Evolutionary conservation across 2,329 filamentous ascomycete genomes (phyloP), one percentile per base, ranked within the genome.

Genomic region (Endothia cerciana): DNA sequence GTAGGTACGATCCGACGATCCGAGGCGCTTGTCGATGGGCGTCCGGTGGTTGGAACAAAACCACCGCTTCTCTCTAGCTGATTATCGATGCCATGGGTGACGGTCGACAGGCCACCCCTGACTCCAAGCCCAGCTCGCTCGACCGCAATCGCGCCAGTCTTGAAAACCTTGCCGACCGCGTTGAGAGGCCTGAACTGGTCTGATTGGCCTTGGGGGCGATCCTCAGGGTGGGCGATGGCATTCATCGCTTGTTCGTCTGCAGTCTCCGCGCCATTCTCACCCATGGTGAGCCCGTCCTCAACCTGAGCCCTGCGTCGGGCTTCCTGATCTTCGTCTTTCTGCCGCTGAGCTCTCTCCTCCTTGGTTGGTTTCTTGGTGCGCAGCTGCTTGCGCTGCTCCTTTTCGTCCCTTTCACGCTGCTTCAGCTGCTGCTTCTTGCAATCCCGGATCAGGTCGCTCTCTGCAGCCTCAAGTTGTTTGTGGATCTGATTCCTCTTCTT

Each of bases 401-500:
- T 93, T 51, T 89, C 89, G 7, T 87, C 86, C 60, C 86, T 86
- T 61, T 83, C 82, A 64, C 83, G 75, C 72, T 88, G 82, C 74
- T 94, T 90, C n/a, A 90, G 79, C 71, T 97, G 89, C 17, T 88
- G 89, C 74, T 89, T 92, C 74, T 93, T 94, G 64, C 92, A 94
- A 56, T 83, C 83, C 66, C 89, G 89, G 71, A 99, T 91, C 49
- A 99, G 81, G 28, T 92, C 88, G 0, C 93, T 97, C 77, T 98
- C 91, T 1, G 94, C 94, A 10, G 79, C 78, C 74, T 99, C 95
- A 0, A 99, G 85, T 64, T 83, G 81, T 51, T 83, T 76, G 57
- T 94, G 93, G 17, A 97, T 80, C 10, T 85, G 79, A 68, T 93
- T 87, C 55, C 95, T 87, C 69, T 87, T 81, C 59, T 91, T 86